Conservation (phyloP, 305 asterid species). For the Fraxinus nigra region DNA sequence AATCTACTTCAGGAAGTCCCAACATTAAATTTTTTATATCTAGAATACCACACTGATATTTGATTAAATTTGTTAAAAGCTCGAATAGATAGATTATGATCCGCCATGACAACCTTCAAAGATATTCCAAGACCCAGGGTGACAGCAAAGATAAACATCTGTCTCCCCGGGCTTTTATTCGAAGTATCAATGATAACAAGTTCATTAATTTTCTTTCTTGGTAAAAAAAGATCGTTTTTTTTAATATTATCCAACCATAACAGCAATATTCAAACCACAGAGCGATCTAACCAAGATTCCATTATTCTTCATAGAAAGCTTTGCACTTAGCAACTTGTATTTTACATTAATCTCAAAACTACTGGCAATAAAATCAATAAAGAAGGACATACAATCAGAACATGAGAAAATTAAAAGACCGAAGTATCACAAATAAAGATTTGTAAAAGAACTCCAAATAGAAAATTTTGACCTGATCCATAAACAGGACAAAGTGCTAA, state of each 20-base stretch:
- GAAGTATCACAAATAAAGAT: slow-evolving; percentile 9
- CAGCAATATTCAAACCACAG: neutral
- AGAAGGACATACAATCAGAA: slow-evolving; percentile 4
- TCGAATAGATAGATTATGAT: neutral
- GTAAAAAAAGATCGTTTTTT: neutral
- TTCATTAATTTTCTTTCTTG: neutral
- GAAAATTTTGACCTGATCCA: slow-evolving; percentile 3
- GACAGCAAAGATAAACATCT: neutral
- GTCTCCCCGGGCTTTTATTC: neutral
- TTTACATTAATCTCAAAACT: neutral
- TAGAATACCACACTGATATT: slow-evolving; percentile 11
- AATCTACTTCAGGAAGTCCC: neutral
- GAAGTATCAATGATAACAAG: neutral
- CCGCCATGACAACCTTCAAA: neutral
- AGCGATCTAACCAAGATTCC: neutral
- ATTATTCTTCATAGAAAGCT: neutral
- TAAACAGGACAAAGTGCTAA: slow-evolving; percentile 13
- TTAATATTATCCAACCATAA: neutral
- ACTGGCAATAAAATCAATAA: slow-evolving; percentile 7
- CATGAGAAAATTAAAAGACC: slow-evolving; percentile 13
- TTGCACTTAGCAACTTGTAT: neutral
- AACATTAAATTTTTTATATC: neutral
- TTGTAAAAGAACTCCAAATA: slow-evolving; percentile 11
- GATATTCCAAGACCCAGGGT: neutral
- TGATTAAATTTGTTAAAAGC: neutral